These are phyloP conservation scores for Coniochaeta pulveracea DNA, from an alignment of 2,329 filamentous ascomycete genomes.

Conservation along the genomic window DNA sequence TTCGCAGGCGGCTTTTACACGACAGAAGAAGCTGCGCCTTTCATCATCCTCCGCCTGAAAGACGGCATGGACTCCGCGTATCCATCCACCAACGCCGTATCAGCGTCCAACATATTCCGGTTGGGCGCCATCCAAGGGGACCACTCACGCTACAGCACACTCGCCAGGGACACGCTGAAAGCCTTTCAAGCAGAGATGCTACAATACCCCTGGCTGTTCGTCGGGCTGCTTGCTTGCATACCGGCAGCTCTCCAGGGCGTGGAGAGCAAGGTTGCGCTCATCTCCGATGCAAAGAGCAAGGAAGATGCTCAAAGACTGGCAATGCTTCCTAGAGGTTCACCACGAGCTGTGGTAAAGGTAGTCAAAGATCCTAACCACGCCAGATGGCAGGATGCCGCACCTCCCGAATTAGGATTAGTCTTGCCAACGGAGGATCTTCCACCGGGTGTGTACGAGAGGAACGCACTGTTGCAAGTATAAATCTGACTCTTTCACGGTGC, in stretches of 20 bases:
- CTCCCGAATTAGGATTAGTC: no score
- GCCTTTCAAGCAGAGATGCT: conserved; percentile 87
- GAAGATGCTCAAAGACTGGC: not conserved
- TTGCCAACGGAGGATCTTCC: no score
- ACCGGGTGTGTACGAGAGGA: no score
- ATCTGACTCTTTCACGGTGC: no score
- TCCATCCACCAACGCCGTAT: conserved; percentile 80
- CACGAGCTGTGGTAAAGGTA: conserved; percentile 6
- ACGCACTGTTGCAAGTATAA: no score
- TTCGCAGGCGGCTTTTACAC: conserved; percentile 60
- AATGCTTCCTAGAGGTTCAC: conserved; percentile 8
- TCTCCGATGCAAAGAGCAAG: not conserved
- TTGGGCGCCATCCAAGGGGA: conserved; percentile 61
- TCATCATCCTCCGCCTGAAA: conserved; percentile 78
- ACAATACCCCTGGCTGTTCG: conserved; percentile 88
- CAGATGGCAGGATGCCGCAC: no score
- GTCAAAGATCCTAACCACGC: no score
- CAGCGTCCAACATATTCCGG: conserved; percentile 78
- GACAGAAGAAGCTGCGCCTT: conserved; percentile 48
- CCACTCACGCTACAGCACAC: conserved; percentile 45
- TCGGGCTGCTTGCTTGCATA: conserved; percentile 64
- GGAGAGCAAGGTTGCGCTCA: conserved; percentile 1
- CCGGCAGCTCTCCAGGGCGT: conserved; percentile 63
- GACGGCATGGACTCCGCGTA: conserved; percentile 90
- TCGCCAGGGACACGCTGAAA: conserved; percentile 63